These are phyloP conservation scores for Fusarium veterinarium DNA, from an alignment of 2,329 filamentous ascomycete species.

Conservation along the genomic window DNA sequence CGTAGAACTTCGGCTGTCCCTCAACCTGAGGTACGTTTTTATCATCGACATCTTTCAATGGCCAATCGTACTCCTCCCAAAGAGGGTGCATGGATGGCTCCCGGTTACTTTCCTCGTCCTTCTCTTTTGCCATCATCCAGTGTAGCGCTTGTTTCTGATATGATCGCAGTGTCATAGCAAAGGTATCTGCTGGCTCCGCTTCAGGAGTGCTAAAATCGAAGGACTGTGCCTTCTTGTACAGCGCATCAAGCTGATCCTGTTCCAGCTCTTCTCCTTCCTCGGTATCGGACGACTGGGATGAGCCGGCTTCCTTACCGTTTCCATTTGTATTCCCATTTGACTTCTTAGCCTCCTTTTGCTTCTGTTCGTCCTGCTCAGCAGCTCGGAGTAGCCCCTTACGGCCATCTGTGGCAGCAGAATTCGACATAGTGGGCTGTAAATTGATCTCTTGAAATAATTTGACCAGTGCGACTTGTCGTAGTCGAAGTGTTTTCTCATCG, in stretches of 20 bases:
- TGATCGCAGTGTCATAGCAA: conserved; percentile 84
- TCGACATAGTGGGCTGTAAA: conserved; percentile 79
- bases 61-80: conserved; percentile 97
- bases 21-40: conserved; percentile 74
- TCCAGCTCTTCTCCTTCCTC: conserved; percentile 94
- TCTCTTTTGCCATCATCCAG: conserved; percentile 98
- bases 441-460: conserved; percentile 91
- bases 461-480: conserved; percentile 88
- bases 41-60: conserved; percentile 86
- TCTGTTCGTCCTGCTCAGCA: conserved; percentile 88
- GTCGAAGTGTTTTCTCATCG: conserved; percentile 84
- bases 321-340: conserved; percentile 10
- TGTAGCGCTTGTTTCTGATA: conserved; percentile 96
- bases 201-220: conserved; percentile 95
- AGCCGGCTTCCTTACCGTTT: conserved; percentile 52
- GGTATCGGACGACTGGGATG: conserved; percentile 70
- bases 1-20: conserved; percentile 82
- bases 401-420: conserved; percentile 80
- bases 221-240: conserved; percentile 96
- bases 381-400: conserved; percentile 86
- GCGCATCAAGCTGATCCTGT: conserved; percentile 90
- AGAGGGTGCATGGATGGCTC: conserved; percentile 93
- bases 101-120: conserved; percentile 75
- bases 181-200: conserved; percentile 83
- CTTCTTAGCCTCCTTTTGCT: conserved; percentile 65